Evolutionary conservation across 352 stramenopile genomes (phyloP), one percentile per base, ranked within the genome.

Genomic region (Blastocystis sp.): DNA sequence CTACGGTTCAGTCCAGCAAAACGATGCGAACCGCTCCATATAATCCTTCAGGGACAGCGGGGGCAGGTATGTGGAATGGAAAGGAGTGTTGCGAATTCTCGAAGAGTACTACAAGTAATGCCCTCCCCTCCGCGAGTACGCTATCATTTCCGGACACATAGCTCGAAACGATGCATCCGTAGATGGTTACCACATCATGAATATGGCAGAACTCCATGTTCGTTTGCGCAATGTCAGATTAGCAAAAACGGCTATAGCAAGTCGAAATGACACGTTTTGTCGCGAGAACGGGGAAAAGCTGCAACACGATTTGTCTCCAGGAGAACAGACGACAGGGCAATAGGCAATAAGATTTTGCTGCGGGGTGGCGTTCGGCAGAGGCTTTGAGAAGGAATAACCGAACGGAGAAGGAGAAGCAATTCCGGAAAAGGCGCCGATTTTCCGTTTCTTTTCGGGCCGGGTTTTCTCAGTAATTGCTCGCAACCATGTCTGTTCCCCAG

Each of bases 191-290:
- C 11, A 69, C 24, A 52, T 84, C 74, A 68, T 84, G 74, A 21
- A 68, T n/a, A 52, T 84, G 74, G 52, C 60, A 59, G n/a, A 52
- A 57, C 9, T 84, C 74, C 74, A 84, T 84, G n/a, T 48, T 28
- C 43, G 17, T 34, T 34, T 34, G 28, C 28, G 28, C 28, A 34
- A 34, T 34, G 28, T 34, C 28, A 34, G 28, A 34, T 34, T 34
- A 34, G 28, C 28, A 34, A 34, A 34, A 34, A 34, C 28, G 28
- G 28, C 28, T 34, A 34, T 34, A 34, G 28, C 28, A 34, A 34
- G 28, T 34, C 28, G 28, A 34, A 34, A 34, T 34, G 28, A 34
- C 28, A 34, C 28, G 28, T 34, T 34, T 34, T 34, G 28, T 34
- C 28, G 28, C 28, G 28, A 34, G 28, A 34, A 34, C 28, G 28